Conservation (phyloP, 371 early-diverging fungal genomes). For the Mucor circinelloides region DNA sequence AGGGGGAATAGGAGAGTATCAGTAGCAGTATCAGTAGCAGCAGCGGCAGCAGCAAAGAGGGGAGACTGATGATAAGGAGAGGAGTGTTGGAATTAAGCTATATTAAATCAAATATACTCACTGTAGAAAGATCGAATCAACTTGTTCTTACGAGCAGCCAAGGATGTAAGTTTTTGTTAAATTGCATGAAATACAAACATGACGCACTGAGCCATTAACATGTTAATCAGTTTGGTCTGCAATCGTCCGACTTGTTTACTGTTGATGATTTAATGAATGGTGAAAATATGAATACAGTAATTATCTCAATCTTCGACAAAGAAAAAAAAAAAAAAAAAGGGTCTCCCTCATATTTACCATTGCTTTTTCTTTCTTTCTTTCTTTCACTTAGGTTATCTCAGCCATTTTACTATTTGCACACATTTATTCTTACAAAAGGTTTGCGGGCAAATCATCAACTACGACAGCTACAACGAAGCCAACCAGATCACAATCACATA, state of each 20-base stretch:
- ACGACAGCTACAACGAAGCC: background rate
- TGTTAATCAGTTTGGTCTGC: constrained; percentile 28
- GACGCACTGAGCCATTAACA: background rate
- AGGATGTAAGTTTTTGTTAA: constrained; percentile 21
- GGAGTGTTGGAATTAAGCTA: background rate
- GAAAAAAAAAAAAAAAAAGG: background rate
- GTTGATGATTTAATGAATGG: constrained; percentile 33
- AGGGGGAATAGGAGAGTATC: background rate
- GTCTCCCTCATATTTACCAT: background rate
- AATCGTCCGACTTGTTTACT: constrained; percentile 29
- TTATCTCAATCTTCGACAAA: background rate
- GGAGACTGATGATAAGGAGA: background rate
- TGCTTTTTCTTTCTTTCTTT: background rate
- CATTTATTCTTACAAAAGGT: constrained; percentile 13
- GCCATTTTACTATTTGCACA: constrained; percentile 18
- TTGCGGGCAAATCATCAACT: constrained; percentile 2
- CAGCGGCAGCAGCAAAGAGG: background rate
- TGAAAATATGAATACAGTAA: constrained; percentile 35
- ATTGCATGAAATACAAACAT: background rate
- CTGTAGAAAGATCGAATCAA: constrained; percentile 26
- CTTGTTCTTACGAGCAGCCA: constrained; percentile 27
- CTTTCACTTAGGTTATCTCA: constrained; percentile 6
- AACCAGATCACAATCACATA: constrained; percentile 11
- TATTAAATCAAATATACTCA: background rate
- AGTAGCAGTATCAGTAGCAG: background rate